Evolutionary conservation across 1,139 yeast species (phyloP), one percentile per base, ranked within the genome.

Genomic region (Scheffersomyces insectosa): DNA sequence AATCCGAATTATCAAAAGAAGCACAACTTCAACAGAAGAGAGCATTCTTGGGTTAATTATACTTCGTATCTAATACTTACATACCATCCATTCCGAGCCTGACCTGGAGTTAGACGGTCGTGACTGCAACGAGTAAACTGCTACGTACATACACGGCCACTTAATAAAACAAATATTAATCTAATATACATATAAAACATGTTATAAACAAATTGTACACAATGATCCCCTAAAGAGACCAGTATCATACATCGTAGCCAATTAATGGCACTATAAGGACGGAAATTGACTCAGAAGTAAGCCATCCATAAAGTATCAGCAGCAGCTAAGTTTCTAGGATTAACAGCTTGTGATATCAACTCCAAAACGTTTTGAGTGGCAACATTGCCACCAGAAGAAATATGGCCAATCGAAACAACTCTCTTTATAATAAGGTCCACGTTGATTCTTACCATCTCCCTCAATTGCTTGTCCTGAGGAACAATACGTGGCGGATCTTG

Each of bases 241-340:
- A 3, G 20, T 5, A 16, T 16, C 20, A 16, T 16, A 16, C 6
- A 3, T 16, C 20, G 20, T 20, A 7, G 9, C 8, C 25, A 5
- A 20, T 5, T 20, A 20, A 20, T 20, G 25, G 25, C 16, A 31
- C 23, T 10, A 15, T 31, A 31, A 14, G 6, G 10, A 3, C 11
- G 23, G 3, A 9, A 10, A 10, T 10, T 12, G 9, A 28, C 33
- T 45, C 68, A 86, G 53, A 91, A 79, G 70, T 90, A 93, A 1
- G 99, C 95, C 96, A 93, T 90, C 95, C 97, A 93, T 50, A 89
- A 76, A 28, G 91, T 85, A 58, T 95, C 99, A 14, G 96, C 87
- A 47, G 90, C 83, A 11, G 98, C 98, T 60, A 95, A 72, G 57
- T 89, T 89, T 56, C 97, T 81, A 29, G 99, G 98, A 60, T 91